Evolutionary conservation across 139 green algal genomes (phyloP).

Genomic region (Closterium sp.): DNA sequence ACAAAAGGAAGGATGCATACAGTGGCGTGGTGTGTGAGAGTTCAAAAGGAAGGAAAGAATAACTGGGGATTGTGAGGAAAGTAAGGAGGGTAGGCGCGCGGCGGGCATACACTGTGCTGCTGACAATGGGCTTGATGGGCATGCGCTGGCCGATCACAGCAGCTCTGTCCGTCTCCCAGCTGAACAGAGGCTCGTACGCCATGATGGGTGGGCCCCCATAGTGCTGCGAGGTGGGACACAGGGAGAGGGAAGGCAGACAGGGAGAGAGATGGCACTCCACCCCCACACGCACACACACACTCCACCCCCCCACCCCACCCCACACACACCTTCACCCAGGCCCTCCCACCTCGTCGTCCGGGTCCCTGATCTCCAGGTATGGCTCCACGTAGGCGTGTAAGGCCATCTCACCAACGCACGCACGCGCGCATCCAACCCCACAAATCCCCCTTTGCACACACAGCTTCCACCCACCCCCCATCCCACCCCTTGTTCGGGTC

Average conservation of each 20-base stretch:
- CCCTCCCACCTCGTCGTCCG: not conserved
- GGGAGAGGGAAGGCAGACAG: not conserved
- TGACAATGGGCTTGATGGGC: not conserved
- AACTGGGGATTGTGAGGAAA: not conserved
- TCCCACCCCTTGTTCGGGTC: too few relatives aligned
- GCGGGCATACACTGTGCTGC: not conserved
- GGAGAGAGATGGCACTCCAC: not conserved
- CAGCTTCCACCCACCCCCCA: not conserved
- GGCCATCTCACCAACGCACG: not conserved
- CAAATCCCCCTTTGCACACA: too few relatives aligned
- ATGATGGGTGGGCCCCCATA: conserved; percentile 23
- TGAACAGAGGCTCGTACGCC: conserved; percentile 45
- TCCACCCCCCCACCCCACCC: not conserved
- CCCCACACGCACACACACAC: not conserved
- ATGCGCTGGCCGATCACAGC: conserved; percentile 29
- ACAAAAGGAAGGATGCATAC: too few relatives aligned
- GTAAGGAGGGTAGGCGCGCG: not conserved
- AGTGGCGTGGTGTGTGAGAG: too few relatives aligned
- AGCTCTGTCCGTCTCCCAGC: conserved; percentile 35
- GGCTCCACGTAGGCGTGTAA: not conserved
- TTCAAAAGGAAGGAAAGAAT: too few relatives aligned
- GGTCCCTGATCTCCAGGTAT: not conserved
- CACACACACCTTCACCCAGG: not conserved
- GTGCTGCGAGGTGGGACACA: conserved; percentile 1
- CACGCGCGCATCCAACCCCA: too few relatives aligned